Conservation (phyloP, 441 rosid genomes). For the Sinapis alba region DNA sequence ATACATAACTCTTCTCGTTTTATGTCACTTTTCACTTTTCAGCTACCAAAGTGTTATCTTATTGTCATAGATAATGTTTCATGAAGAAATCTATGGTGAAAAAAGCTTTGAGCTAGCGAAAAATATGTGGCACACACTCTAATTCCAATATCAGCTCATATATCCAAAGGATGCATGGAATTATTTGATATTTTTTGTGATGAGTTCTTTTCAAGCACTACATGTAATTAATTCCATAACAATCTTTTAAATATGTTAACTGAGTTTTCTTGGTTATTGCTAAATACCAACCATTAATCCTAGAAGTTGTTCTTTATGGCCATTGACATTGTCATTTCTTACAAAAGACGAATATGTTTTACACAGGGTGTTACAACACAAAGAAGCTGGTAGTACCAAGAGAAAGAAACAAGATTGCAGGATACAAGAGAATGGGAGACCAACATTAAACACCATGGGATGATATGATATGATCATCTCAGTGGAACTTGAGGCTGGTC, state of each 20-base stretch:
- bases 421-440: constrained; percentile 18
- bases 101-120: not conserved
- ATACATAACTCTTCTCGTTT: not conserved
- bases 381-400: constrained; percentile 28
- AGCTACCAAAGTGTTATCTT: not conserved
- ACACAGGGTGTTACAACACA: constrained; percentile 49
- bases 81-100: not conserved
- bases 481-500: constrained; percentile 96
- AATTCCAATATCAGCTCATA: no score
- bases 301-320: constrained; percentile 20
- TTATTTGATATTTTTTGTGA: not conserved
- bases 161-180: no score
- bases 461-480: constrained; percentile 27
- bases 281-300: constrained; percentile 15
- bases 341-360: constrained; percentile 45
- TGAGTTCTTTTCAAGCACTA: not conserved
- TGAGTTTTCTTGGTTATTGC: not conserved
- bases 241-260: not conserved
- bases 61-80: not conserved
- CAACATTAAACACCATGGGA: constrained; percentile 4
- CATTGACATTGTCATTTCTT: constrained; percentile 35
- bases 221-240: not conserved
- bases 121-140: not conserved
- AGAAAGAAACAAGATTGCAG: constrained; percentile 16
- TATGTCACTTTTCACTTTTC: not conserved